Evolutionary conservation across 345 rosid genomes (phyloP).

Genomic region (Euclidium syriacum): DNA sequence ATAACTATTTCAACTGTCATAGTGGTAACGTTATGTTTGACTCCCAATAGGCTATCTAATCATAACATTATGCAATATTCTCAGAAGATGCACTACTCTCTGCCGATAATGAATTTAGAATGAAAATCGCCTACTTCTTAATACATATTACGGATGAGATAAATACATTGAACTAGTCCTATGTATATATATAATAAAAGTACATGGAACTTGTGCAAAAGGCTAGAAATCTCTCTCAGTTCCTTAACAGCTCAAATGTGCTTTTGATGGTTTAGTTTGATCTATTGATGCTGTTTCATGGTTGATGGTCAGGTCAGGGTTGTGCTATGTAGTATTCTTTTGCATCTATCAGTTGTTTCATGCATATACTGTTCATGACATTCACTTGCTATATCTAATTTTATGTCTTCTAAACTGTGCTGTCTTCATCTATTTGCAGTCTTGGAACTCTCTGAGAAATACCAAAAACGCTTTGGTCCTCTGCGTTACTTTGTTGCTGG

Average conservation of each 20-base stretch:
- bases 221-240: neutral
- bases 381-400: neutral
- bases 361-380: neutral
- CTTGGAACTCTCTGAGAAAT: slow-evolving; percentile 90
- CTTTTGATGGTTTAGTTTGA: neutral
- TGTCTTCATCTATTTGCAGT: slow-evolving; percentile 48
- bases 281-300: neutral
- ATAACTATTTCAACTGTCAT: neutral
- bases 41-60: neutral
- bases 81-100: slow-evolving; percentile 3
- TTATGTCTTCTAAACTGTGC: neutral
- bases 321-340: neutral
- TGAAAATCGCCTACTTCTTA: neutral
- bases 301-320: neutral
- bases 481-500: slow-evolving; percentile 97
- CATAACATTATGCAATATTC: neutral
- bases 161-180: too few species aligned
- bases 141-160: neutral
- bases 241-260: neutral
- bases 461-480: slow-evolving; percentile 93
- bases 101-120: neutral
- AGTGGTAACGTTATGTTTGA: neutral
- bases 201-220: neutral
- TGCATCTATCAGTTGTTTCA: neutral
- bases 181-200: too few species aligned